phyloP scores from a whole-genome alignment of 176 grass and related monocot genomes.

The Oryza glumipatula region DNA sequence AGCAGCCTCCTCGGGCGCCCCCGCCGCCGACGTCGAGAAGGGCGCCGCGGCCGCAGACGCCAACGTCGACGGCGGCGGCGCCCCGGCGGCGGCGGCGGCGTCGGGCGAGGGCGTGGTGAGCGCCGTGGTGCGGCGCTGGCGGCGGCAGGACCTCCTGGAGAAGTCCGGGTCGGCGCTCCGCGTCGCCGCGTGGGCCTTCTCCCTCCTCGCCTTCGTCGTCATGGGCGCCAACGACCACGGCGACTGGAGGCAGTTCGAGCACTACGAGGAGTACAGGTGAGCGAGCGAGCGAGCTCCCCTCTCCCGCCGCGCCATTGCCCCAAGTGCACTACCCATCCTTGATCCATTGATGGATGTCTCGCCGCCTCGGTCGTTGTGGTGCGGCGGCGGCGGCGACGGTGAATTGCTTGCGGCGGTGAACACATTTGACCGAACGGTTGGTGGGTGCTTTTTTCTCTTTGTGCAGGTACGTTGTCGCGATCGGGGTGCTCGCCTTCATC shows the following conservation, averaged over 20 bases:
- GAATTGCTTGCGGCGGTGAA: not conserved
- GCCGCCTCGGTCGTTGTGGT: too few species aligned
- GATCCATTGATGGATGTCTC: not conserved
- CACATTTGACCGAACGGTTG: not conserved
- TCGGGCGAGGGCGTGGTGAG: slow-evolving; percentile 24
- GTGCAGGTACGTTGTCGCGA: slow-evolving; percentile 71
- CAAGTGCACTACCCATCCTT: not conserved
- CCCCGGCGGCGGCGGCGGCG: not conserved
- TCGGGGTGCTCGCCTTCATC: slow-evolving; percentile 62
- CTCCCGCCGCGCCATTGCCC: not conserved
- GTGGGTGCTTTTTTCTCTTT: not conserved
- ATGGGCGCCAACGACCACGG: slow-evolving; percentile 71
- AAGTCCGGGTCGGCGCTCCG: slow-evolving; percentile 47
- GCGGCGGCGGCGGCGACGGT: not conserved
- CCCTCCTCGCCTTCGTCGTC: slow-evolving; percentile 59
- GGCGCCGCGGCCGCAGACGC: not conserved
- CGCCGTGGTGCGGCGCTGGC: slow-evolving; percentile 42
- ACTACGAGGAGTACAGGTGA: slow-evolving; percentile 71
- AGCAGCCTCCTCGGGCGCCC: slow-evolving; percentile 3
- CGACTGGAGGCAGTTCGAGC: slow-evolving; percentile 70
- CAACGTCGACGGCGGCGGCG: not conserved
- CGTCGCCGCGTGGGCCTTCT: slow-evolving; percentile 40
- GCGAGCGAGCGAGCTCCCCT: too few species aligned
- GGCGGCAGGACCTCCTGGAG: slow-evolving; percentile 57
- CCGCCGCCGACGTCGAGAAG: not conserved